Conservation (phyloP, 1,139 yeast species). For the Kodamaea anthophila region DNA sequence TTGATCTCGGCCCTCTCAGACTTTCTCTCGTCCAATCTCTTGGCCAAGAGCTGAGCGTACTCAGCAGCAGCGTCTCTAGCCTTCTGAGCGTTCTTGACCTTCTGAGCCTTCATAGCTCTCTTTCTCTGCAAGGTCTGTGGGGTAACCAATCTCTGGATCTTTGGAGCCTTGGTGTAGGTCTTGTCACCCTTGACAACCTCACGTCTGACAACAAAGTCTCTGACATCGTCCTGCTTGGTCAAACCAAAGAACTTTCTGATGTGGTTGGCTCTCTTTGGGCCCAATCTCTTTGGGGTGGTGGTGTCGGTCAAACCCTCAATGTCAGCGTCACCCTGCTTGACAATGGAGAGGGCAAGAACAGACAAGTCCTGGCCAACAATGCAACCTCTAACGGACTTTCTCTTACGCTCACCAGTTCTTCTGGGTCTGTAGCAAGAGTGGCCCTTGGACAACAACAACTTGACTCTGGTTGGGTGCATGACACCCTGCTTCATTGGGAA, state of each 20-base stretch:
- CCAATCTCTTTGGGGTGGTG: constrained; percentile 97
- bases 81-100: constrained; percentile 95
- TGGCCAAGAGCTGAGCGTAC: constrained; percentile 97
- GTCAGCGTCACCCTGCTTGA: constrained; percentile 96
- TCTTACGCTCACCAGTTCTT: constrained; percentile 99
- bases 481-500: constrained; percentile 99
- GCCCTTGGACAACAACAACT: constrained; percentile 88
- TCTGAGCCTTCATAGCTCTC: constrained; percentile 92
- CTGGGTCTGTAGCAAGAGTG: constrained; percentile 99
- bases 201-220: constrained; percentile 96
- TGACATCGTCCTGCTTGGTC: constrained; percentile 93
- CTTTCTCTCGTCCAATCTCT: constrained; percentile 97
- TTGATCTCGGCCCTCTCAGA: constrained; percentile 71
- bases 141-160: constrained; percentile 98
- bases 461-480: constrained; percentile 99
- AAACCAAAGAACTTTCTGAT: constrained; percentile 99
- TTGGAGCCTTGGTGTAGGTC: constrained; percentile 99
- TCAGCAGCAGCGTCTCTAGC: constrained; percentile 99
- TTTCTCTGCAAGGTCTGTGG: constrained; percentile 99
- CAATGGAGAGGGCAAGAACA: constrained; percentile 86
- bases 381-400: constrained; percentile 99
- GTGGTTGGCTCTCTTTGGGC: constrained; percentile 99
- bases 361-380: constrained; percentile 97
- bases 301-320: constrained; percentile 93
- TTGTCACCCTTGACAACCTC: constrained; percentile 97